phyloP scores from a whole-genome alignment of 2,329 filamentous ascomycete species.

The Cordyceps farinosa region DNA sequence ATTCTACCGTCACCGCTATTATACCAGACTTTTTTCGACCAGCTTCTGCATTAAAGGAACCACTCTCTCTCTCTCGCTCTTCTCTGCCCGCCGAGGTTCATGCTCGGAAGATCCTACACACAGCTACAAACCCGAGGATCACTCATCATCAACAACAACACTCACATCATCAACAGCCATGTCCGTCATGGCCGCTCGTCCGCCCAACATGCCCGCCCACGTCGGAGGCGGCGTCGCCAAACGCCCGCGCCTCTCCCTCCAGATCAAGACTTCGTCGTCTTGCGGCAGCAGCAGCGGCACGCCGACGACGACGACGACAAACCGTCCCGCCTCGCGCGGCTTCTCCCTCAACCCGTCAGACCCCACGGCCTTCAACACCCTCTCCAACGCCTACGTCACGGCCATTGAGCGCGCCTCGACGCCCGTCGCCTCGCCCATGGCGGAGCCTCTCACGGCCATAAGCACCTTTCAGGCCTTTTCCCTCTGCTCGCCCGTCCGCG shows the following conservation, averaged over 20 bases:
- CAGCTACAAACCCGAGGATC: no score
- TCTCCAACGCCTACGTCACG: conserved; percentile 62
- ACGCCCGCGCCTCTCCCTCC: conserved; percentile 55
- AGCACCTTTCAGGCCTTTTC: conserved; percentile 37
- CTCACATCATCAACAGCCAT: conserved; percentile 3
- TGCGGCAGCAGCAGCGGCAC: conserved; percentile 26
- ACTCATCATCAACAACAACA: background rate
- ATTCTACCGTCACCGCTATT: background rate
- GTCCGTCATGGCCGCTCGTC: conserved; percentile 33
- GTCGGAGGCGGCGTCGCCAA: conserved; percentile 34
- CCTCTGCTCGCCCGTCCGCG: conserved; percentile 29
- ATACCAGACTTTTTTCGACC: background rate
- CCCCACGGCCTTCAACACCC: conserved; percentile 62
- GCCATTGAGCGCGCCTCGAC: conserved; percentile 50
- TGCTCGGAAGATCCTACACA: background rate
- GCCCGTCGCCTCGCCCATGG: conserved; percentile 42
- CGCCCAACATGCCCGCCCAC: conserved; percentile 23
- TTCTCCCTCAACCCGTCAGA: conserved; percentile 50
- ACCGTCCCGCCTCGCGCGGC: conserved; percentile 32
- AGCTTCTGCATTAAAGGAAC: background rate
- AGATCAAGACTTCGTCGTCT: conserved; percentile 47
- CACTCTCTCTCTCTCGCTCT: background rate
- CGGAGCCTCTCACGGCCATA: conserved; percentile 48
- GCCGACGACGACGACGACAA: conserved; percentile 17
- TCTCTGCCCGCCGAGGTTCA: background rate